Evolutionary conservation across 257 asterid genomes (phyloP).

Genomic region (Mitragyna speciosa): DNA sequence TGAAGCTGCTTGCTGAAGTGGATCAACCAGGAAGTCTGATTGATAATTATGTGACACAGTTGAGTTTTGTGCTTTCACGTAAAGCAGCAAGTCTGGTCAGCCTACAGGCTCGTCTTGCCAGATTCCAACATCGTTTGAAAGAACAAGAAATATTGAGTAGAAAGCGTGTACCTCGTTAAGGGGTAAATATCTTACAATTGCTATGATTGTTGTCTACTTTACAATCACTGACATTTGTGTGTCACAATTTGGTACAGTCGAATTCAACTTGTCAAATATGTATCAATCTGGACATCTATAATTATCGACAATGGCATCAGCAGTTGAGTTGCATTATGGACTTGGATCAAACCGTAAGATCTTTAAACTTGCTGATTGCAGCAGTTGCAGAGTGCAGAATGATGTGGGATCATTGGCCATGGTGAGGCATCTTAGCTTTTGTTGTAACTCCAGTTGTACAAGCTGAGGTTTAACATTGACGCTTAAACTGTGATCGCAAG

Average conservation of each 20-base stretch:
- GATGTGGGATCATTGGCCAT: background rate
- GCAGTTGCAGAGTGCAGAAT: background rate
- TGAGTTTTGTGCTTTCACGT: conserved; percentile 85
- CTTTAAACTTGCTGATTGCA: background rate
- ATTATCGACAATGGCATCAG: background rate
- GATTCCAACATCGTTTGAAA: conserved; percentile 93
- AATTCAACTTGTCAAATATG: background rate
- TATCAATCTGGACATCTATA: background rate
- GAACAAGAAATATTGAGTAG: conserved; percentile 94
- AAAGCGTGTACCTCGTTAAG: conserved; percentile 70
- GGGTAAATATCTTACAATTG: background rate
- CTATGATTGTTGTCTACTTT: background rate
- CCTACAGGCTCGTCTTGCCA: conserved; percentile 94
- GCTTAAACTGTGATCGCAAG: background rate
- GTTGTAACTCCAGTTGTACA: conserved; percentile 4
- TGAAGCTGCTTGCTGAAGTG: conserved; percentile 90
- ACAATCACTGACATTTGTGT: background rate
- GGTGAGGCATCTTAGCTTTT: conserved; percentile 1
- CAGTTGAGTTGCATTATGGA: background rate
- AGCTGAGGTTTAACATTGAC: background rate
- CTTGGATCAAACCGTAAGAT: background rate
- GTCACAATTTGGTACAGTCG: background rate
- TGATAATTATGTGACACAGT: conserved; percentile 78
- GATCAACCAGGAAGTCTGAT: conserved; percentile 96
- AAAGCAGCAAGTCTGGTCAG: conserved; percentile 93